phyloP scores from a whole-genome alignment of 83 land plant genomes.

The Picea abies region DNA sequence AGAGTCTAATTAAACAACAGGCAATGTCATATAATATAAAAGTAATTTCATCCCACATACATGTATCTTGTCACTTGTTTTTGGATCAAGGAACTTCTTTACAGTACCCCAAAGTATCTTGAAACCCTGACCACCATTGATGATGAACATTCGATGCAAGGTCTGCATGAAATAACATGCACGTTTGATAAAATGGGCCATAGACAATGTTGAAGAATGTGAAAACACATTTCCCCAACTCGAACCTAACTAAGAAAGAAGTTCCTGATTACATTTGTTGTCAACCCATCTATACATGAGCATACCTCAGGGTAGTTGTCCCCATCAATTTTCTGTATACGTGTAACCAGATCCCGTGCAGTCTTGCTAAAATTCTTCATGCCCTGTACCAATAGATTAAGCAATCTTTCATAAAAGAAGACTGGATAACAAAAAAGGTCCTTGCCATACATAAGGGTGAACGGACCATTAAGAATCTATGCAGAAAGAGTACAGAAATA shows the following conservation, averaged over 20 bases:
- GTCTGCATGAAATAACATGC: slow-evolving; percentile 46
- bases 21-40: not conserved
- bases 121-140: slow-evolving; percentile 93
- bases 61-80: slow-evolving; percentile 80
- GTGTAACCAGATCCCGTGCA: slow-evolving; percentile 47
- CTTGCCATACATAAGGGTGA: not conserved
- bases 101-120: slow-evolving; percentile 88
- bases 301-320: slow-evolving; percentile 79
- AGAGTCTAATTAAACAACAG: slow-evolving; percentile 6
- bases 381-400: slow-evolving; percentile 41
- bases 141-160: slow-evolving; percentile 76
- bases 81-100: slow-evolving; percentile 79
- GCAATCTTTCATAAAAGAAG: slow-evolving; percentile 4
- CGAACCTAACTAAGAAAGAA: not conserved
- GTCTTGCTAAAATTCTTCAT: slow-evolving; percentile 48
- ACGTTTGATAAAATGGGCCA: not conserved
- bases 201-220: not conserved
- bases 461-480: not conserved
- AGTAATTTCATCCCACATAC: slow-evolving; percentile 34
- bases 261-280: not conserved
- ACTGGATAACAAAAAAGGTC: not conserved
- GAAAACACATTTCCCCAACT: not conserved
- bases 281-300: not conserved
- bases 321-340: slow-evolving; percentile 57
- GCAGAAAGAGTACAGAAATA: not conserved